Evolutionary conservation across 1,139 yeast species (phyloP).

Genomic region (Sugiyamaella castrensis): DNA sequence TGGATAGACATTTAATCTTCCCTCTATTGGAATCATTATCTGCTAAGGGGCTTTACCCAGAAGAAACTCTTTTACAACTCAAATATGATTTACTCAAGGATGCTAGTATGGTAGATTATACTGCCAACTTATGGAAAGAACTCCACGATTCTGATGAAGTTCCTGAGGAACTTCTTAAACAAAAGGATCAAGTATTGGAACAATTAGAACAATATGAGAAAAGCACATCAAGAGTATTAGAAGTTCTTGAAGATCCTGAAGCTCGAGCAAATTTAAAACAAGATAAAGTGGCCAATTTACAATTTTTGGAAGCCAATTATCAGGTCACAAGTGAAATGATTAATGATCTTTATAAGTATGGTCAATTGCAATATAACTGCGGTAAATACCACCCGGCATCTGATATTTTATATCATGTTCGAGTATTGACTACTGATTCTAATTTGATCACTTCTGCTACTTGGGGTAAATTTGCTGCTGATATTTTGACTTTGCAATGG

Average conservation of each 20-base stretch:
- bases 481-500: constrained; percentile 52
- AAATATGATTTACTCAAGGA: constrained; percentile 53
- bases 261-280: constrained; percentile 48
- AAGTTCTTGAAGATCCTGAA: constrained; percentile 48
- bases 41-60: constrained; percentile 45
- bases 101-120: constrained; percentile 52
- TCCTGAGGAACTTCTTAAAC: constrained; percentile 42
- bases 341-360: constrained; percentile 51
- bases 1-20: constrained; percentile 57
- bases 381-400: constrained; percentile 59
- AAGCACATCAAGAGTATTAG: constrained; percentile 47
- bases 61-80: constrained; percentile 43
- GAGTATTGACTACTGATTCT: constrained; percentile 51
- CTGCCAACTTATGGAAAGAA: constrained; percentile 44
- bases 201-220: constrained; percentile 43
- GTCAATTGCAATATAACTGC: constrained; percentile 57
- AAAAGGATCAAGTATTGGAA: constrained; percentile 42
- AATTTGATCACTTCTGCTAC: constrained; percentile 53
- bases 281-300: constrained; percentile 52
- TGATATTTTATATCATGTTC: constrained; percentile 53
- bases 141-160: constrained; percentile 40
- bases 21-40: constrained; percentile 51
- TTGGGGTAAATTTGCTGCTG: constrained; percentile 63
- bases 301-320: constrained; percentile 44
- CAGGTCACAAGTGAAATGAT: constrained; percentile 50